Conservation (phyloP, 2,329 filamentous ascomycete genomes). For the Simplicillium aogashimaense region DNA sequence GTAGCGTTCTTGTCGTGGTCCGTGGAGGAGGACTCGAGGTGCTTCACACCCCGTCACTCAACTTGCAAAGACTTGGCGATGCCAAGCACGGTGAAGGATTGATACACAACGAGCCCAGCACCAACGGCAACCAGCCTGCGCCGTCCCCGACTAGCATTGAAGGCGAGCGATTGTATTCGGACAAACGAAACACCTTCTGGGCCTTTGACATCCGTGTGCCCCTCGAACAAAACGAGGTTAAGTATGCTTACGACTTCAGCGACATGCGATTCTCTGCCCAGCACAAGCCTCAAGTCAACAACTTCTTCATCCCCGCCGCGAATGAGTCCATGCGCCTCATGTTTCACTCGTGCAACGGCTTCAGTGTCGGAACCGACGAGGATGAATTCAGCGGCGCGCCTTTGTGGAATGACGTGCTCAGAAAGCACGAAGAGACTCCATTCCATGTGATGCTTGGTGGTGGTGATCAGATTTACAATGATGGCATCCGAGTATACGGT, state of each 20-base stretch:
- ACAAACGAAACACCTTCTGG: conserved; percentile 77
- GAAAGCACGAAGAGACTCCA: conserved; percentile 66
- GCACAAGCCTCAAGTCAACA: conserved; percentile 49
- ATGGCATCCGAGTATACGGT: conserved; percentile 76
- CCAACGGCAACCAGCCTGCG: conserved; percentile 12
- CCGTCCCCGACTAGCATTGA: conserved; percentile 23
- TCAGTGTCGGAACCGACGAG: conserved; percentile 79
- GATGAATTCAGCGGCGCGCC: conserved; percentile 83
- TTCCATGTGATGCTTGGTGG: conserved; percentile 96
- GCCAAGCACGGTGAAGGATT: neutral
- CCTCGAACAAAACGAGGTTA: conserved; percentile 57
- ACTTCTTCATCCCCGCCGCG: conserved; percentile 75
- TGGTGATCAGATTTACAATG: conserved; percentile 95
- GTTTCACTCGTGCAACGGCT: conserved; percentile 98
- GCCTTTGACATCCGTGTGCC: conserved; percentile 75
- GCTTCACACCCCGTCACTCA: conserved; percentile 48
- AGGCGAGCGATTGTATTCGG: conserved; percentile 53
- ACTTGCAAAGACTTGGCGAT: conserved; percentile 33
- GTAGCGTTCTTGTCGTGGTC: conserved; percentile 77
- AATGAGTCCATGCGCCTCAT: conserved; percentile 93
- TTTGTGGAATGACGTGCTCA: conserved; percentile 87
- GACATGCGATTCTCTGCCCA: conserved; percentile 51
- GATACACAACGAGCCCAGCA: conserved; percentile 7
- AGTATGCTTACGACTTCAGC: conserved; percentile 70
- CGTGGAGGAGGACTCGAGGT: conserved; percentile 56